Evolutionary conservation across 805 yeast genomes (phyloP), one percentile per base, ranked within the genome.

Genomic region (Lipomyces lipofer): DNA sequence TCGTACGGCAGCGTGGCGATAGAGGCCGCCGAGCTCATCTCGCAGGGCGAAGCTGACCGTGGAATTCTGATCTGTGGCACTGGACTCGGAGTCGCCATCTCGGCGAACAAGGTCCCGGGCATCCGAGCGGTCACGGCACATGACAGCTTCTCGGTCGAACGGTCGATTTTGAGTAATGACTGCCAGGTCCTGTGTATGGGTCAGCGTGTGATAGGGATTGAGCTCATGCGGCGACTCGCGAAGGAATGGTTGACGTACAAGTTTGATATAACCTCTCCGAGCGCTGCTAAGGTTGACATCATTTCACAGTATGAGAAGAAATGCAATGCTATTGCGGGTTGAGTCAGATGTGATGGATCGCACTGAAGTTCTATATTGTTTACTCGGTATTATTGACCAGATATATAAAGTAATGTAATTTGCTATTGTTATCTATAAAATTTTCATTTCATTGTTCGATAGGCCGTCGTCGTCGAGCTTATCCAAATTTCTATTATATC

Each of bases 101-200:
- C 75, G 35, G 79, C 80, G 12, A 76, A 76, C 65, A 76, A 76
- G 59, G 80, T 76, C 19, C 62, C 68, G 2, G 79, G 79, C 9
- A 75, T 76, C 50, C 66, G 79, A 43, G 79, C 79, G 1, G 79
- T 73, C 8, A 76, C 79, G 21, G 79, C 79, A 3, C 79, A 75
- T 53, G 79, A 76, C 60, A 70, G 75, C 4, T 75, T 75, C 66
- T 69, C 75, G 38, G 79, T 76, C 19, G 80, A 76, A 62, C 66
- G 80, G 51, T 69, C 75, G 30, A 74, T 76, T 27, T 67, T 74
- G 19, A 69, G 75, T 19, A 76, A 76, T 60, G 68, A 76, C 59
- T 71, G 76, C 52, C 80, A 76, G 55, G 68, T 76, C 17, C 67
- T 76, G 46, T 76, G 80, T 58, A 73, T 76, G 78, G 80, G 80